Conservation (phyloP, 1,139 yeast genomes). For the Yamadazyma kanchanaburiensis region DNA sequence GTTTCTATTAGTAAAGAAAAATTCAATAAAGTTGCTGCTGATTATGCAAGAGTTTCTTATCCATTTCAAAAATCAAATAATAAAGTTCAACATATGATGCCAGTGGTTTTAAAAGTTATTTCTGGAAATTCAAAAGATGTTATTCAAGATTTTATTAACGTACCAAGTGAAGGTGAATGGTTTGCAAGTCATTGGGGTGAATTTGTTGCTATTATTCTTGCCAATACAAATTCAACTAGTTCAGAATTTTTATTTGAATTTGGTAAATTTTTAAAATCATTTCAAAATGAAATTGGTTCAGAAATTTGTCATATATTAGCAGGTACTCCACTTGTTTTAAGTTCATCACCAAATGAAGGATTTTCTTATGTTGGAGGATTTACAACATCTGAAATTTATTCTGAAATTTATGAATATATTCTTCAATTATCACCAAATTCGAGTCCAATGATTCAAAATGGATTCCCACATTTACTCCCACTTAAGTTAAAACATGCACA, state of each 20-base stretch:
- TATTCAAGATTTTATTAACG: conserved; percentile 44
- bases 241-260: conserved; percentile 49
- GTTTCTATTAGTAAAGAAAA: conserved; percentile 60
- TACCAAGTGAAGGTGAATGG: conserved; percentile 45
- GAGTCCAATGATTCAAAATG: conserved; percentile 18
- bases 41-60: conserved; percentile 35
- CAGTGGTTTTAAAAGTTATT: conserved; percentile 59
- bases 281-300: conserved; percentile 36
- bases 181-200: conserved; percentile 52
- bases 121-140: conserved; percentile 61
- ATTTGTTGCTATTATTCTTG: conserved; percentile 42
- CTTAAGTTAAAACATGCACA: conserved; percentile 63
- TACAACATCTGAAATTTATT: conserved; percentile 35
- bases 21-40: conserved; percentile 56
- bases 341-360: conserved; percentile 20
- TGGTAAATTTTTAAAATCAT: conserved; percentile 46
- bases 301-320: conserved; percentile 49
- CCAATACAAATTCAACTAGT: conserved; percentile 35
- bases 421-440: conserved; percentile 24
- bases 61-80: conserved; percentile 40
- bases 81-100: conserved; percentile 51
- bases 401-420: conserved; percentile 72
- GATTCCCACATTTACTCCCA: conserved; percentile 53
- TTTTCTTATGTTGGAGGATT: conserved; percentile 23
- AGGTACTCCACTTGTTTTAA: conserved; percentile 40